Base-by-base conservation (phyloP, 2,329 filamentous ascomycete species). In the Arthrobotrys sinensis region DNA sequence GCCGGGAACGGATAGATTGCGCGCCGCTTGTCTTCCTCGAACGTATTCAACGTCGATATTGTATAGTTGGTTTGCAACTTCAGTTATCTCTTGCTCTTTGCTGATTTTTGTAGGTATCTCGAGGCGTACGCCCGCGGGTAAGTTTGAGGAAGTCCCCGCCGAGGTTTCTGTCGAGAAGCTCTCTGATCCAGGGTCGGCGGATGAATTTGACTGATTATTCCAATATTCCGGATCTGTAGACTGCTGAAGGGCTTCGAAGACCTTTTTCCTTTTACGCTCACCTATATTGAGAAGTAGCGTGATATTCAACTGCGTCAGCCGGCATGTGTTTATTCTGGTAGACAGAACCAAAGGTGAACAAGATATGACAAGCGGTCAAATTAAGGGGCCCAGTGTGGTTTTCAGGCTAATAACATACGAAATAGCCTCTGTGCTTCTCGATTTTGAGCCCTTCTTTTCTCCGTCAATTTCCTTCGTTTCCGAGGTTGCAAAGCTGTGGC, bases 361-460 rank as follows among this genome's bases (percentile, higher is more conserved):
- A 53, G 21, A 14, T 5, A 4, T 8, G 1, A 14, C 10, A 21
- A 19, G 34, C 32, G 12, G 28, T 28, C 24, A 28, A 4, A 4
- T 28, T 28, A 4, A 28, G 4, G 24, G 24, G 24, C 24, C 24
- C 24, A 4, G 24, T 28, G 4, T 28, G 4, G 4, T 2, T 2
- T 28, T 28, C 4, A 28, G 24, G 24, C 24, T 28, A 28, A 28
- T 28, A 28, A 68, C 75, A 32, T 72, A 78, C 75, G 75, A 43
- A 72, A 78, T 2, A 78, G 36, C 55, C 75, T 72, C 14, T 78
- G 75, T 2, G 75, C 75, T 16, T 78, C 75, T 19, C 75, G 64
- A 34, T 78, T 78, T 53, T 78, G 75, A 4, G 75, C 75, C 28
- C 75, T 67, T 45, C 75, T 46, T 50, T 68, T 71, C 50, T 78